Evolutionary conservation across 495 filamentous ascomycete genomes (phyloP).

Genomic region (Penicillium antarcticum): DNA sequence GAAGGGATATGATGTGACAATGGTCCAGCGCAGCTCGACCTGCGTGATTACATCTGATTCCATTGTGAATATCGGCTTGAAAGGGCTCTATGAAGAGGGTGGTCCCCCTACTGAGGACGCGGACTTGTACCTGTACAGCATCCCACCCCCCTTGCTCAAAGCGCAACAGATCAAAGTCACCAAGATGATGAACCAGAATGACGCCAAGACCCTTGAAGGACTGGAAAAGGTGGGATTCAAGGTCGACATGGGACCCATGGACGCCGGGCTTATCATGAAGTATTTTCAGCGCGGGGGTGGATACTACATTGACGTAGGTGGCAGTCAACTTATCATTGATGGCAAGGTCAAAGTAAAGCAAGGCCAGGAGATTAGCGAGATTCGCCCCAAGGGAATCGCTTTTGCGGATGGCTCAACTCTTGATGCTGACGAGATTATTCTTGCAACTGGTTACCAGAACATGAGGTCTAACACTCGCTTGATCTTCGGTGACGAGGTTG

Average conservation of each 20-base stretch:
- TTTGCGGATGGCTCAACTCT: slow-evolving; percentile 67
- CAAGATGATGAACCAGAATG: slow-evolving; percentile 36
- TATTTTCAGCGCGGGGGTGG: slow-evolving; percentile 74
- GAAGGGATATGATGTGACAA: slow-evolving; percentile 78
- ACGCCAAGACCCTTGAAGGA: slow-evolving; percentile 55
- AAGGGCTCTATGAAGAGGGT: slow-evolving; percentile 60
- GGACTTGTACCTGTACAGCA: slow-evolving; percentile 55
- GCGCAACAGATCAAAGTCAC: slow-evolving; percentile 53
- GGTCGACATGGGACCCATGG: slow-evolving; percentile 63
- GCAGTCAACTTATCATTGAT: slow-evolving; percentile 66
- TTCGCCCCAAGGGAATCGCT: slow-evolving; percentile 56
- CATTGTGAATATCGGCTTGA: slow-evolving; percentile 51
- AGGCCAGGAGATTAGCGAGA: slow-evolving; percentile 58
- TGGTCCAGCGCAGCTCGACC: slow-evolving; percentile 76
- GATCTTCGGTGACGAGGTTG: slow-evolving; percentile 71
- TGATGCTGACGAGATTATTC: slow-evolving; percentile 75
- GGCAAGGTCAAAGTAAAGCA: slow-evolving; percentile 77
- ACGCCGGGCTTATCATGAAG: slow-evolving; percentile 66
- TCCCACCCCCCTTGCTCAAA: slow-evolving; percentile 57
- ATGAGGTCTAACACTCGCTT: slow-evolving; percentile 60
- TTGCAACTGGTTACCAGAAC: slow-evolving; percentile 81
- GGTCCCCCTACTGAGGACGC: slow-evolving; percentile 55
- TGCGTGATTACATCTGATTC: slow-evolving; percentile 61
- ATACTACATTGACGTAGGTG: slow-evolving; percentile 78
- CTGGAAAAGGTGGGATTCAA: slow-evolving; percentile 66